Evolutionary conservation across 176 grass and related monocot genomes (phyloP), one percentile per base, ranked within the genome.

Genomic region (Oryza coarctata): DNA sequence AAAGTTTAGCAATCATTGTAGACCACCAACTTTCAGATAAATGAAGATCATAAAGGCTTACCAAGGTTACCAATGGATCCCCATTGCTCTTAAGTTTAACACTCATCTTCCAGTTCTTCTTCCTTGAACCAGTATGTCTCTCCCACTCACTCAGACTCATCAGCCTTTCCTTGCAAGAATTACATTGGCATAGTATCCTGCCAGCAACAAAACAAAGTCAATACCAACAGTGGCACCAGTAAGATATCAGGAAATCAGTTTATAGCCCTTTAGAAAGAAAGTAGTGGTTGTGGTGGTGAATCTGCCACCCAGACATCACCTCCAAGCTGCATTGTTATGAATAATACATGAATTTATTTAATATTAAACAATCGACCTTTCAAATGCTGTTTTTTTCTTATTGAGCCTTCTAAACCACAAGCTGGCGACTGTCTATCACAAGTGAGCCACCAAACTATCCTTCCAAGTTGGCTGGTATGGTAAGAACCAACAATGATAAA

Each of bases 41-140:
- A 65, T 72, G 20, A 66, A 84, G 76, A 63, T 44, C 20, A 43
- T 31, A 22, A 75, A 3, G 52, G 52, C 57, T 29, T 91, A 97
- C 94, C 91, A 91, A 58, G 84, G 79, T 84, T 13, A 88, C 80
- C 64, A 97, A 86, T 75, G 74, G 83, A 38, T 88, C 74, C 86
- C 89, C 85, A 12, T 78, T 93, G 84, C 86, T 82, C 85, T 94
- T 97, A 33, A 89, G 68, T 87, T 68, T 94, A 91, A 97, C 86
- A 78, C 91, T 91, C 68, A 86, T 79, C 81, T 97, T 97, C 89
- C 91, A 97, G 39, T 97, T 97, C 83, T 97, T 97, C 83, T 88
- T 97, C 86, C 86, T 97, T 81, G 91, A 97, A 26, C 91, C 91
- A 65, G 94, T 97, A 91, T 97, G 94, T 65, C 76, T 93, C 84